A percentile compares a stretch with the other conserved stretches of the same genome.
Evolutionary conservation across 2,329 filamentous ascomycete species (phyloP).

Genomic region (Laburnicola sp.): DNA sequence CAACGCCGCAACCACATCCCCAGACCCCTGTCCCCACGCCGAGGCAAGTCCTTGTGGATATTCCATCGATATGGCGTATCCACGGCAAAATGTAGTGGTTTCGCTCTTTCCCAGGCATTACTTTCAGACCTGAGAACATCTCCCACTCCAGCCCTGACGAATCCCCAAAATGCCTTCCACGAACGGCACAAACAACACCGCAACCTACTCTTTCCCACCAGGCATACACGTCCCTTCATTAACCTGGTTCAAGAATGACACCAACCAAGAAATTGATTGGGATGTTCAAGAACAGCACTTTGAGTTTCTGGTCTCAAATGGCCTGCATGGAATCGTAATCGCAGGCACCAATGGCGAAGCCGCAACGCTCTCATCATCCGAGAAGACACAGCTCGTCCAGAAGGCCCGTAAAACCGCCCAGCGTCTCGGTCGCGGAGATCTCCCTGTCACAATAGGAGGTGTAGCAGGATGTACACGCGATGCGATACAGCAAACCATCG

Average conservation of each 20-base stretch:
- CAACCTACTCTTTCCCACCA: slow-evolving; percentile 48
- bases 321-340: slow-evolving; percentile 55
- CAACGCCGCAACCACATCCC: too few relatives aligned
- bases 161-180: slow-evolving; percentile 34
- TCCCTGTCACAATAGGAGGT: slow-evolving; percentile 50
- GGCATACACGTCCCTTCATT: slow-evolving; percentile 62
- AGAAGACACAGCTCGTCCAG: slow-evolving; percentile 48
- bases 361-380: slow-evolving; percentile 44
- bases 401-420: slow-evolving; percentile 45
- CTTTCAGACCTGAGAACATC: too few relatives aligned
- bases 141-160: too few relatives aligned
- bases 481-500: slow-evolving; percentile 46
- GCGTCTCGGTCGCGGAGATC: slow-evolving; percentile 34
- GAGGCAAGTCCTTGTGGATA: too few relatives aligned
- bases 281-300: slow-evolving; percentile 57
- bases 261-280: slow-evolving; percentile 60
- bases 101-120: too few relatives aligned
- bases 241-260: slow-evolving; percentile 57
- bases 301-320: slow-evolving; percentile 58
- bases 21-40: too few relatives aligned
- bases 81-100: too few relatives aligned
- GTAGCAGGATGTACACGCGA: slow-evolving; percentile 47
- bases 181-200: slow-evolving; percentile 22
- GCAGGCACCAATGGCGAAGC: slow-evolving; percentile 54
- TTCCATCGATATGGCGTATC: too few relatives aligned